These are phyloP conservation scores for Xylariales sp. DNA, from an alignment of 2,329 filamentous ascomycete species.

Conservation along the genomic window DNA sequence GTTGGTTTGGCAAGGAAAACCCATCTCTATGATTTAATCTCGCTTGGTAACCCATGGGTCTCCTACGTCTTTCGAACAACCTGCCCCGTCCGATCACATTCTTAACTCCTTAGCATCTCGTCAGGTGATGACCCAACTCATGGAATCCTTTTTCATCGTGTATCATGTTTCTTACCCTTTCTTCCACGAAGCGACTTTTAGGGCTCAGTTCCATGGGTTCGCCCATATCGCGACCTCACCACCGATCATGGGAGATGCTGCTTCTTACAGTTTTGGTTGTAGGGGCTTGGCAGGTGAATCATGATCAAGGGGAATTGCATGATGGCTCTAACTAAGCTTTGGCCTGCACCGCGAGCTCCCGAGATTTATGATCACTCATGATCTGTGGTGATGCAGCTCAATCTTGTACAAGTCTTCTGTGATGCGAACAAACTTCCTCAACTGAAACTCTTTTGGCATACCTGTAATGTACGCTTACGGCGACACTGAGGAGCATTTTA, in stretches of 20 bases:
- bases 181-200: constrained; percentile 40
- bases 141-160: constrained; percentile 37
- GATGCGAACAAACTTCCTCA: too few relatives aligned
- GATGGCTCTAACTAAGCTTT: too few relatives aligned
- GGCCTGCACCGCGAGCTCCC: too few relatives aligned
- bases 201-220: constrained; percentile 30
- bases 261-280: constrained; percentile 33
- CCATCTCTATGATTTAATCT: constrained; percentile 7
- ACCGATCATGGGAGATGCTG: constrained; percentile 29
- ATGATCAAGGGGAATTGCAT: too few relatives aligned
- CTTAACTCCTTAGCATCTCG: constrained; percentile 18
- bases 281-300: constrained; percentile 29
- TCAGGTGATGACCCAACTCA: constrained; percentile 20
- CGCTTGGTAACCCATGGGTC: neutral
- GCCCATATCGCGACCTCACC: constrained; percentile 23
- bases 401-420: too few relatives aligned
- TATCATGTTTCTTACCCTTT: constrained; percentile 42
- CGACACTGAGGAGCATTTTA: too few relatives aligned
- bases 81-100: constrained; percentile 14
- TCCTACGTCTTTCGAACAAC: neutral
- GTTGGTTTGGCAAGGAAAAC: constrained; percentile 20
- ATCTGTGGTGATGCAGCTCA: too few relatives aligned
- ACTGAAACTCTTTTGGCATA: too few relatives aligned
- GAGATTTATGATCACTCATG: too few relatives aligned
- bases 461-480: too few relatives aligned